phyloP scores from a whole-genome alignment of 2,329 filamentous ascomycete species.

The Canariomyces notabilis region DNA sequence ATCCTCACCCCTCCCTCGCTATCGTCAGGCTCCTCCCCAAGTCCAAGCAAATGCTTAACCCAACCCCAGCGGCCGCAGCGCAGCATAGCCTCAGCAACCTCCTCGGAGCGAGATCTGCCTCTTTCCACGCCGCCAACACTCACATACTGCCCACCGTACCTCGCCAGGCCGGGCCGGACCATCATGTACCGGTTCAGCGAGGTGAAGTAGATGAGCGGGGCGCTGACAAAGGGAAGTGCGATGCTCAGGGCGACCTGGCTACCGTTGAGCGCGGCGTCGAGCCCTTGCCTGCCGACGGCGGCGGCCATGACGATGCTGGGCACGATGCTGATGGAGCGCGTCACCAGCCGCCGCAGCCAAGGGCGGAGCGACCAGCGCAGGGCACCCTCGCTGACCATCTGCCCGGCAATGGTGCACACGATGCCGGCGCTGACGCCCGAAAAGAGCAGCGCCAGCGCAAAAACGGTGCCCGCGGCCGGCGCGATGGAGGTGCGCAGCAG shows the following conservation, averaged over 20 bases:
- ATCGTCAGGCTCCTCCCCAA: not conserved
- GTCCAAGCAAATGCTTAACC: not conserved
- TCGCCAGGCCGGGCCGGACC: no score
- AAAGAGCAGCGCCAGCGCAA: conserved; percentile 62
- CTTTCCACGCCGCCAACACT: no score
- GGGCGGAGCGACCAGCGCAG: conserved; percentile 26
- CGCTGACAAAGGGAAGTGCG: conserved; percentile 28
- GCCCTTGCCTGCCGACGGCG: conserved; percentile 27
- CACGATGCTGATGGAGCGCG: conserved; percentile 29
- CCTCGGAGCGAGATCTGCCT: no score
- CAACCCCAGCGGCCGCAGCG: no score
- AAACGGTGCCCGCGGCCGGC: conserved; percentile 69
- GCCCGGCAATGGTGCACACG: conserved; percentile 70
- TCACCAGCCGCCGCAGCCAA: conserved; percentile 28
- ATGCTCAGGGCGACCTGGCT: conserved; percentile 24
- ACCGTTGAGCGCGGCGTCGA: conserved; percentile 23
- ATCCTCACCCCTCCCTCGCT: conserved; percentile 48
- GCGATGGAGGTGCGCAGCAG: conserved; percentile 66
- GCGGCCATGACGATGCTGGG: conserved; percentile 29
- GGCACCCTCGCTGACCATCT: conserved; percentile 41
- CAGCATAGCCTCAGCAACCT: no score
- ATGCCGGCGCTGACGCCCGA: conserved; percentile 65
- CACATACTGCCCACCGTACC: no score
- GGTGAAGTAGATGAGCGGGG: conserved; percentile 29
- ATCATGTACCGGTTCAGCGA: conserved; percentile 27